These are phyloP conservation scores for Suhomyces guaymorum DNA, from an alignment of 1,139 yeast species.

Conservation along the genomic window DNA sequence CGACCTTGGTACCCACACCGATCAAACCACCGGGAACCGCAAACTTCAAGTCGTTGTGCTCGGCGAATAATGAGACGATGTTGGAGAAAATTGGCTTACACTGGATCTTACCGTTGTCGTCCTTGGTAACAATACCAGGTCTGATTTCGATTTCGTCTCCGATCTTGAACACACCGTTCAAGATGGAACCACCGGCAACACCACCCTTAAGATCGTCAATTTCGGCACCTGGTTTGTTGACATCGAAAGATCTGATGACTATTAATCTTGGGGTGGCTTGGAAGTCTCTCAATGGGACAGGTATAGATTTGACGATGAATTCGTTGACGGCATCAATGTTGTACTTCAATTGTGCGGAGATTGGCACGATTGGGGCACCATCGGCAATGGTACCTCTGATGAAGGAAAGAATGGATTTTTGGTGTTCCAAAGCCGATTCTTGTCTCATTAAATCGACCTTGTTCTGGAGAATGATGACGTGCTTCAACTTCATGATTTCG, in stretches of 20 bases:
- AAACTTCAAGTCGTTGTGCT: constrained; percentile 94
- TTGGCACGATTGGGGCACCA: constrained; percentile 98
- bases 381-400: constrained; percentile 98
- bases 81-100: constrained; percentile 95
- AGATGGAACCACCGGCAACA: constrained; percentile 99
- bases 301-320: constrained; percentile 91
- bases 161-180: constrained; percentile 93
- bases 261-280: constrained; percentile 90
- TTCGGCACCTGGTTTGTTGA: constrained; percentile 98
- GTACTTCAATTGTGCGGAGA: constrained; percentile 97
- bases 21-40: constrained; percentile 99
- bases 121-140: constrained; percentile 98
- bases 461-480: constrained; percentile 93
- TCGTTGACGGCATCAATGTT: constrained; percentile 98
- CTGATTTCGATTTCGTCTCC: constrained; percentile 99
- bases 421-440: constrained; percentile 93
- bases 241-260: constrained; percentile 98
- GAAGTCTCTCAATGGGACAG: constrained; percentile 95
- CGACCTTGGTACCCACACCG: constrained; percentile 99
- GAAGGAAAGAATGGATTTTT: constrained; percentile 86
- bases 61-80: constrained; percentile 93
- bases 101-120: constrained; percentile 87
- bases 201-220: constrained; percentile 98
- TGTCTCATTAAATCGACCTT: constrained; percentile 99
- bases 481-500: constrained; percentile 97